A percentile compares a stretch with the other conserved stretches of the same genome.
These are phyloP conservation scores for Paxillus ammoniavirescens DNA, from an alignment of 768 basidiomycete species.

Conservation along the genomic window DNA sequence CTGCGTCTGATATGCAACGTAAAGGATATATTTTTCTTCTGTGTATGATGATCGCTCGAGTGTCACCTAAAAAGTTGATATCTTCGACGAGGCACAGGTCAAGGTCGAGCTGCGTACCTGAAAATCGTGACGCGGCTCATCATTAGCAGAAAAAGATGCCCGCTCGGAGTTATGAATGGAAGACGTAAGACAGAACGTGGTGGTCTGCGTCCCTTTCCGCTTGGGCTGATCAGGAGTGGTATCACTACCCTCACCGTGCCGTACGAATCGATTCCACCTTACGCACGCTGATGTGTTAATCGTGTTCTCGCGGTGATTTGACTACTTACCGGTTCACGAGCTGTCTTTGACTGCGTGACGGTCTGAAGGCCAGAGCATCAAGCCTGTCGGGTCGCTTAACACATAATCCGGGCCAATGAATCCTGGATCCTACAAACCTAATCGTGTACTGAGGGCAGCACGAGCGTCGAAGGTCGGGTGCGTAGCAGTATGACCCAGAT, in stretches of 20 bases:
- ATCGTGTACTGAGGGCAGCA: conserved; percentile 98
- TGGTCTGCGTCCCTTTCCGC: conserved; percentile 6
- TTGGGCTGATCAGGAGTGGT: conserved; percentile 9
- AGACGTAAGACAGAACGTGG: conserved; percentile 40
- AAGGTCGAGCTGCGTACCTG: conserved; percentile 41
- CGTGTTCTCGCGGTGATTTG: background rate
- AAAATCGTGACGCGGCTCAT: conserved; percentile 49
- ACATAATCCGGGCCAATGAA: conserved; percentile 4
- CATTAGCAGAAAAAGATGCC: conserved; percentile 25
- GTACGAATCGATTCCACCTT: conserved; percentile 75
- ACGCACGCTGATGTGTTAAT: background rate
- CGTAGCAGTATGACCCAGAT: conserved; percentile 83
- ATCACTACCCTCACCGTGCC: conserved; percentile 39
- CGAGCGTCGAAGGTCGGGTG: conserved; percentile 74
- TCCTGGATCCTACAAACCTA: conserved; percentile 47
- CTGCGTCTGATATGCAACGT: conserved; percentile 68
- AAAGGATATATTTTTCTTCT: conserved; percentile 79
- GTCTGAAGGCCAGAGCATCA: conserved; percentile 62
- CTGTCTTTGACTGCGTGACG: conserved; percentile 74
- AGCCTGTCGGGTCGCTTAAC: conserved; percentile 44
- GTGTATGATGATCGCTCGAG: conserved; percentile 78
- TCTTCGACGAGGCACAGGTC: background rate
- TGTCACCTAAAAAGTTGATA: conserved; percentile 47
- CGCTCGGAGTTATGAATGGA: conserved; percentile 60
- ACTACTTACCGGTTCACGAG: conserved; percentile 59